Conservation (phyloP, 495 filamentous ascomycete genomes). For the Penicillium coprophilum region DNA sequence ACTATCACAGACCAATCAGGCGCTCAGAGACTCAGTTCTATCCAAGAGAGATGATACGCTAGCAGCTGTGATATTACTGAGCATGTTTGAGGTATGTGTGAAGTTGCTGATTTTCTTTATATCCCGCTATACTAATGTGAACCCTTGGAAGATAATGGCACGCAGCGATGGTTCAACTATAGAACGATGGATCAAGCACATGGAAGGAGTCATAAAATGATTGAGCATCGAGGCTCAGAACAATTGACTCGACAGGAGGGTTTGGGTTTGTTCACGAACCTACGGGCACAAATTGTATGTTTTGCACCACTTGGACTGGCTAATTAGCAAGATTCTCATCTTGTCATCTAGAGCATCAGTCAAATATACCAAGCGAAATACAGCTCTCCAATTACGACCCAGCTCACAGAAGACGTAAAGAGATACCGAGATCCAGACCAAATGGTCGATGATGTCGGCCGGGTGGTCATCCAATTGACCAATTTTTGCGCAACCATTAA, state of each 20-base stretch:
- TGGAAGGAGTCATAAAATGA: slow-evolving; percentile 18
- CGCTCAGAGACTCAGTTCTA: slow-evolving; percentile 5
- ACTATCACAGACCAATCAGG: slow-evolving; percentile 17
- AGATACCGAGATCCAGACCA: too few species aligned
- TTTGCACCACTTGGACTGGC: too few species aligned
- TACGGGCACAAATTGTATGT: slow-evolving; percentile 11
- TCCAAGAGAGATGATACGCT: slow-evolving; percentile 14
- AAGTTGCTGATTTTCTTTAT: too few species aligned
- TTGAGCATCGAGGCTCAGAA: slow-evolving; percentile 16
- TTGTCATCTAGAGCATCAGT: too few species aligned
- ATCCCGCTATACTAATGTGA: not conserved
- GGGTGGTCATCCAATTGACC: too few species aligned
- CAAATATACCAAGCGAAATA: too few species aligned
- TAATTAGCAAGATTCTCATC: too few species aligned
- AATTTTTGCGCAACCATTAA: too few species aligned
- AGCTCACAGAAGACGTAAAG: too few species aligned
- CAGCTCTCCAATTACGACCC: too few species aligned
- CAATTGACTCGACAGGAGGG: slow-evolving; percentile 12
- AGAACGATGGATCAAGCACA: slow-evolving; percentile 22
- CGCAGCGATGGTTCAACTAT: slow-evolving; percentile 17
- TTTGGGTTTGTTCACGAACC: slow-evolving; percentile 12
- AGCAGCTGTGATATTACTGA: not conserved
- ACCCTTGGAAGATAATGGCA: slow-evolving; percentile 8
- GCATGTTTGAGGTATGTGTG: slow-evolving; percentile 15
- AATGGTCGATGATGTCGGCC: too few species aligned